A percentile compares a stretch with the other conserved stretches of the same genome.
Conservation (phyloP, 1,284 basidiomycete species). For the Pseudozyma flocculosa region DNA sequence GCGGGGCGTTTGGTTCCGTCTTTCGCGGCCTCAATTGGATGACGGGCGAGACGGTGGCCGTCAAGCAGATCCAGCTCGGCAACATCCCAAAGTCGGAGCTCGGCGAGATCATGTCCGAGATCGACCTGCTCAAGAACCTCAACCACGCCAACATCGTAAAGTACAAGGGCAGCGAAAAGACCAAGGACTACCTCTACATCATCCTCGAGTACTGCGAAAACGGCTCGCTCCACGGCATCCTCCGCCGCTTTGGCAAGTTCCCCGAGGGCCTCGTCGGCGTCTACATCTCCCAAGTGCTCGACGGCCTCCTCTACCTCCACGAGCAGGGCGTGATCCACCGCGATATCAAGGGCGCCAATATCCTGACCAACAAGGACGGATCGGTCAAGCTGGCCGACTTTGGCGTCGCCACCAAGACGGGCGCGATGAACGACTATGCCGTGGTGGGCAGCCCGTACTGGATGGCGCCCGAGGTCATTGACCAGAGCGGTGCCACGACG, state of each 20-base stretch:
- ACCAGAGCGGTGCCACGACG: conserved; percentile 89
- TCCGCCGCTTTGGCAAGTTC: conserved; percentile 96
- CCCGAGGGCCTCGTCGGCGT: conserved; percentile 93
- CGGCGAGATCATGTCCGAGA: conserved; percentile 97
- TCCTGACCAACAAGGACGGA: conserved; percentile 68
- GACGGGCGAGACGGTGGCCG: conserved; percentile 67
- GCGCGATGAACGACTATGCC: conserved; percentile 55
- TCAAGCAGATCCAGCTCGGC: conserved; percentile 66
- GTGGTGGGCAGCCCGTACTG: conserved; percentile 59
- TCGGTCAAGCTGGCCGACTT: conserved; percentile 49
- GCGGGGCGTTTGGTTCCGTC: conserved; percentile 91
- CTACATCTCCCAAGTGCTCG: conserved; percentile 82
- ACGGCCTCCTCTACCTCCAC: conserved; percentile 49
- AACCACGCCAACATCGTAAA: conserved; percentile 93
- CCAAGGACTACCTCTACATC: conserved; percentile 89
- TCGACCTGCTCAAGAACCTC: conserved; percentile 93
- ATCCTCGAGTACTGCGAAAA: conserved; percentile 99
- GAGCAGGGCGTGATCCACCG: conserved; percentile 54
- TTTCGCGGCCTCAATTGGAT: conserved; percentile 92
- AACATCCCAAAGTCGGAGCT: conserved; percentile 90
- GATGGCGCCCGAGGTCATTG: conserved; percentile 57
- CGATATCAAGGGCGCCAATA: conserved; percentile 61
- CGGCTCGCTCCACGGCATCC: conserved; percentile 89
- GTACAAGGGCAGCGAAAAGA: conserved; percentile 96
- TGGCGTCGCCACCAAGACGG: conserved; percentile 37